Evolutionary conservation across 257 asterid genomes (phyloP).

Genomic region (Gentiana macrophylla): DNA sequence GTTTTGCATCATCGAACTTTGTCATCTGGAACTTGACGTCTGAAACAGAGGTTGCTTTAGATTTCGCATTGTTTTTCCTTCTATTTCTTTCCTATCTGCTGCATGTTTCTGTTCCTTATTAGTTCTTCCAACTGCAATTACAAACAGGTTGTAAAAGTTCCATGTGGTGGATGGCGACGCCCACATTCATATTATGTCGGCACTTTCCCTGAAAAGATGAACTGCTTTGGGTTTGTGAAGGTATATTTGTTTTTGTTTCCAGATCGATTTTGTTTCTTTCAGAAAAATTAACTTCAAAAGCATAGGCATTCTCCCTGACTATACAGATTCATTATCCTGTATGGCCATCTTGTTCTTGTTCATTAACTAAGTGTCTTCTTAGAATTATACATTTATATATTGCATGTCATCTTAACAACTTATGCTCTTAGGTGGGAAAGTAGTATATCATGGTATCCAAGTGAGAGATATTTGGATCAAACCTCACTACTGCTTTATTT

Average conservation of each 20-base stretch:
- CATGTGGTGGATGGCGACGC: conserved; percentile 99
- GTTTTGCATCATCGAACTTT: conserved; percentile 83
- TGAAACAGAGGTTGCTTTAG: conserved; percentile 57
- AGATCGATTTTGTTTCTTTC: too few relatives aligned
- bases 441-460: too few relatives aligned
- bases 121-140: conserved; percentile 1
- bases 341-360: too few relatives aligned
- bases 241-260: conserved; percentile 21
- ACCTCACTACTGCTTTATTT: too few relatives aligned
- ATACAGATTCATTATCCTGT: too few relatives aligned
- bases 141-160: conserved; percentile 56
- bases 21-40: conserved; percentile 67
- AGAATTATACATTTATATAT: too few relatives aligned
- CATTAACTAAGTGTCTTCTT: too few relatives aligned
- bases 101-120: not conserved
- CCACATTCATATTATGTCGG: conserved; percentile 93
- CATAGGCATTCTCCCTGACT: too few relatives aligned
- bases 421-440: too few relatives aligned
- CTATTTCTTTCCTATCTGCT: not conserved
- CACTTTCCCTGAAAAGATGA: conserved; percentile 56
- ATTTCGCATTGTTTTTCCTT: conserved; percentile 13
- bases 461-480: too few relatives aligned
- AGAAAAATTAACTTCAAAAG: too few relatives aligned
- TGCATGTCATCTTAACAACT: too few relatives aligned
- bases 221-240: conserved; percentile 92